Conservation (phyloP, 2,329 filamentous ascomycete genomes). For the Exophiala xenobiotica region DNA sequence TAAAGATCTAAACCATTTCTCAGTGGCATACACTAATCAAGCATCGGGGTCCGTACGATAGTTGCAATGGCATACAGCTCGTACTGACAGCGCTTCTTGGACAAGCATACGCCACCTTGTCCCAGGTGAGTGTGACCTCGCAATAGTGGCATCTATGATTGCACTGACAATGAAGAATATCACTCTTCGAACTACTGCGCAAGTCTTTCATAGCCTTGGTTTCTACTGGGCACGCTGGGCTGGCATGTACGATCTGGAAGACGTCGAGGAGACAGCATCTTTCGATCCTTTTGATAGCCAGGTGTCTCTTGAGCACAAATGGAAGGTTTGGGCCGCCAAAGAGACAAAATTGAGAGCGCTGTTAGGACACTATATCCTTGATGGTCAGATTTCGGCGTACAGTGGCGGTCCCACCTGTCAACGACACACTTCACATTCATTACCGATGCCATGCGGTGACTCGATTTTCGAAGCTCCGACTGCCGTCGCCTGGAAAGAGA, state of each 20-base stretch:
- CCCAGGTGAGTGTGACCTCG: constrained; percentile 30
- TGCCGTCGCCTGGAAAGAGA: constrained; percentile 30
- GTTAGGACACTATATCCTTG: constrained; percentile 46
- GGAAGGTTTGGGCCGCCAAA: constrained; percentile 44
- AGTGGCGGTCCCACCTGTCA: constrained; percentile 43
- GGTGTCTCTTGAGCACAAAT: constrained; percentile 38
- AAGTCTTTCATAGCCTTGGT: constrained; percentile 46
- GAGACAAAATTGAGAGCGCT: constrained; percentile 47
- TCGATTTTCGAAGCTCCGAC: constrained; percentile 42
- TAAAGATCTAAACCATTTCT: neutral
- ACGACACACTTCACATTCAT: constrained; percentile 44
- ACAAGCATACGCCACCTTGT: constrained; percentile 47
- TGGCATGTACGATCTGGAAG: constrained; percentile 43
- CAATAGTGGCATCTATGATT: neutral
- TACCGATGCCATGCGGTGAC: constrained; percentile 42
- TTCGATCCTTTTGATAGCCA: constrained; percentile 36
- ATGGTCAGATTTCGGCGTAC: constrained; percentile 46
- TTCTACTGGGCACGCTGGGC: constrained; percentile 50
- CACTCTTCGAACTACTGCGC: constrained; percentile 44
- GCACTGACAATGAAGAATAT: constrained; percentile 34
- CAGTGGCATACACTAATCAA: constrained; percentile 47
- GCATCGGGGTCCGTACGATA: constrained; percentile 44
- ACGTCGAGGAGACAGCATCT: constrained; percentile 36
- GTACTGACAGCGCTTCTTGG: constrained; percentile 45
- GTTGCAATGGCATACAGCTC: constrained; percentile 45